phyloP scores from a whole-genome alignment of 2,329 filamentous ascomycete species.

The Madurella fahalii region DNA sequence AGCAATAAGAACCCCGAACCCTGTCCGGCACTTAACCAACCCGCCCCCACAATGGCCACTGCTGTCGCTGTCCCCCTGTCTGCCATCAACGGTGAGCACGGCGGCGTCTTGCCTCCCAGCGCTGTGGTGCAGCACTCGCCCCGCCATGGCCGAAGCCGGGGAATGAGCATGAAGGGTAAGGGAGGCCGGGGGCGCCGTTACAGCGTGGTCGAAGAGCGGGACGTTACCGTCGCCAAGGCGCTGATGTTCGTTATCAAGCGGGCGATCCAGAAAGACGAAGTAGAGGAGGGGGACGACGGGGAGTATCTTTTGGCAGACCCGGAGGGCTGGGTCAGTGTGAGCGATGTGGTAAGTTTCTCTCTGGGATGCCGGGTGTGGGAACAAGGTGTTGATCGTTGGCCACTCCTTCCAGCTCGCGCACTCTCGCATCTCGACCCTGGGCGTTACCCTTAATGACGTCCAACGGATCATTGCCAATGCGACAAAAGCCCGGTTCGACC shows the following conservation, averaged over 20 bases:
- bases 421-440: conserved; percentile 33
- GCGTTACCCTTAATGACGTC: conserved; percentile 35
- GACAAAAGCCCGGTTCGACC: conserved; percentile 35
- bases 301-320: conserved; percentile 34
- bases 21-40: not conserved
- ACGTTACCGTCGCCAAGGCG: conserved; percentile 39
- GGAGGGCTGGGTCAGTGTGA: conserved; percentile 40
- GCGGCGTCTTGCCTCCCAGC: conserved; percentile 35
- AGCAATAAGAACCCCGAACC: not conserved
- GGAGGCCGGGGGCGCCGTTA: conserved; percentile 35
- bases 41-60: conserved; percentile 29
- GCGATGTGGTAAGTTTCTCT: conserved; percentile 35
- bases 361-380: not conserved
- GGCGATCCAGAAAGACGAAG: conserved; percentile 34
- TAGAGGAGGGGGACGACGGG: conserved; percentile 33
- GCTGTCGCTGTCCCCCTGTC: conserved; percentile 34
- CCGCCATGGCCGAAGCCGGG: conserved; percentile 37
- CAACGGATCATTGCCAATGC: conserved; percentile 32
- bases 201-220: conserved; percentile 39
- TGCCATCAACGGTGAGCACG: conserved; percentile 33
- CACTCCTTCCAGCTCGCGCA: conserved; percentile 31
- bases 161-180: conserved; percentile 38
- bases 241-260: conserved; percentile 40
- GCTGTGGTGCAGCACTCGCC: conserved; percentile 33
- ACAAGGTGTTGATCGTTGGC: not conserved